Base-by-base conservation (phyloP, 331 rosid genomes). In the Quercus phellos region DNA sequence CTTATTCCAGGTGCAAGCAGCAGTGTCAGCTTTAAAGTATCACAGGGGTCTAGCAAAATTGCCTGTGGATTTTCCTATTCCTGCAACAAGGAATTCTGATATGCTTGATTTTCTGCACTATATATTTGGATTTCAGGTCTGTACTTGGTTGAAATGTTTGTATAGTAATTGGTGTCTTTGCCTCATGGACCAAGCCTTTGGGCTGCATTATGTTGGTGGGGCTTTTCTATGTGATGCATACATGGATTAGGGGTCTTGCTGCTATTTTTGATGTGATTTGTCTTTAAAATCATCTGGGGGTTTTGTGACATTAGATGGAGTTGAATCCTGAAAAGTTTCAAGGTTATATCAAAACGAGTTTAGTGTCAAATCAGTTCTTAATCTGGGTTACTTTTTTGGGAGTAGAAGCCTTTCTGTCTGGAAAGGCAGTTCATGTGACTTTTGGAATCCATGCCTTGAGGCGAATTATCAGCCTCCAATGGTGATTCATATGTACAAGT, bases 81-180 rank as follows among this genome's bases (percentile, higher is more conserved):
- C 96, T 63, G 82, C 85, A 29, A 74, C 93, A 35, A 90, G 99
- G 82, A 85, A 77, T 68, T 83, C 88, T 42, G 97, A 86, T 83
- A 77, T 94, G 84, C 77, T 94, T 30, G 99, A 94, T 74, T 92
- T 90, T 84, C 88, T 94, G 85, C 94, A 92, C 76, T 94, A 74
- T 81, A 78, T 84, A 76, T 94, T 94, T 77, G 98, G 98, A 77
- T 94, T 94, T 84, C 99, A 94, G 97, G 99, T 92, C 66, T 63
- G 89, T 82, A 78, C 50, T 24, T 55, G 38, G 51, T 66, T 66
- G 50, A 34, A 66, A 34, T 32, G 27, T 43, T 34, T 66, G 71
- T 21, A 66, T 27, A 0, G 68, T 61, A n/a, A 61, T 58, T 10
- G 7, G 30, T 58, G 64, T 61, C 42, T 5, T 11, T 61, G 38